Conservation (phyloP, 768 basidiomycete species). For the Polyporus arcularius region DNA sequence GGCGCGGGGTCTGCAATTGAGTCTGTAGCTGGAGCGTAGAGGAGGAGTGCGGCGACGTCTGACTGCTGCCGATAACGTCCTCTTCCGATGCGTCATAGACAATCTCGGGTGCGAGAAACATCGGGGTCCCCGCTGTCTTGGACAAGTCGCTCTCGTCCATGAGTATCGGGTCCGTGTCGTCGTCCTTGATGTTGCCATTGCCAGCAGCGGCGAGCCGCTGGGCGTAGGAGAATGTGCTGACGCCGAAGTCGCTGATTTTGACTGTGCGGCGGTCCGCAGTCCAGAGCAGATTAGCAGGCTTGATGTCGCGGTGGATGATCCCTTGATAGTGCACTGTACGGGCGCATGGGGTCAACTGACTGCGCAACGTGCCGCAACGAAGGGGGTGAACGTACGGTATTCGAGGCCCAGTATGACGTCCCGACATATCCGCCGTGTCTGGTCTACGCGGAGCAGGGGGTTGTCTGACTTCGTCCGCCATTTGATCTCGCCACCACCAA, state of each 20-base stretch:
- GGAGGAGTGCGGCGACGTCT: conserved; percentile 24
- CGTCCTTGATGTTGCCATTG: conserved; percentile 33
- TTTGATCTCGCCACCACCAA: conserved; percentile 91
- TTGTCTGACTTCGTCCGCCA: conserved; percentile 69
- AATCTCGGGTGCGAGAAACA: conserved; percentile 96
- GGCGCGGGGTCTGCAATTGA: conserved; percentile 31
- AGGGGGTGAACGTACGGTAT: conserved; percentile 67
- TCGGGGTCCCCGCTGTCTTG: conserved; percentile 91
- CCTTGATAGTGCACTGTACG: conserved; percentile 92
- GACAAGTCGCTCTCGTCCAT: conserved; percentile 85
- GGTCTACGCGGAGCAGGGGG: conserved; percentile 80
- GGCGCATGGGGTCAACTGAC: neutral
- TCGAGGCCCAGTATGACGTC: conserved; percentile 94
- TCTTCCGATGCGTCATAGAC: conserved; percentile 58
- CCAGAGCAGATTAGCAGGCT: conserved; percentile 96
- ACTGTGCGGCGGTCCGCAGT: conserved; percentile 82
- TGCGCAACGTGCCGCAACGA: neutral
- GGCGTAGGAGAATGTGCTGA: conserved; percentile 93
- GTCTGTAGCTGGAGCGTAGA: conserved; percentile 29
- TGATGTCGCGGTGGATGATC: conserved; percentile 99
- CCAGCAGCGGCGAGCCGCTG: conserved; percentile 73
- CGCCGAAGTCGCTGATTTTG: conserved; percentile 98
- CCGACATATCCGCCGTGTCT: conserved; percentile 85
- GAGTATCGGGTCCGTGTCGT: conserved; percentile 58
- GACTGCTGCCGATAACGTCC: conserved; percentile 29